These are phyloP conservation scores for Erythrobasidium hasegawianum DNA, from an alignment of 1,284 basidiomycete genomes.

Conservation along the genomic window DNA sequence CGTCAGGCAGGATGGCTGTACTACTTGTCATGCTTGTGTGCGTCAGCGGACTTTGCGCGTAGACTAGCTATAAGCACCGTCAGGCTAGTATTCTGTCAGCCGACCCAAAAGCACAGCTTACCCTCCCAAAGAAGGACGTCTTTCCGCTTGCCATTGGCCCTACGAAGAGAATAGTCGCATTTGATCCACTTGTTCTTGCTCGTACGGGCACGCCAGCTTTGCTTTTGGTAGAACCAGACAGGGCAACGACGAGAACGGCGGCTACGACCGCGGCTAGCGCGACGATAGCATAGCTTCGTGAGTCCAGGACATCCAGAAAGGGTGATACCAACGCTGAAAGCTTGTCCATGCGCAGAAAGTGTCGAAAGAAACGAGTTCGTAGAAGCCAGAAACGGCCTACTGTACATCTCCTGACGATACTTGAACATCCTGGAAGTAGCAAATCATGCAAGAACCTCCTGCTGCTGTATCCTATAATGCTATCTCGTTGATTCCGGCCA, in stretches of 20 bases:
- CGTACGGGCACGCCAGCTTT: background rate
- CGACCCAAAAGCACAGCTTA: conserved; percentile 18
- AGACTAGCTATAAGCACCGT: conserved; percentile 36
- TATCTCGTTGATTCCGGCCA: background rate
- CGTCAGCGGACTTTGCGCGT: conserved; percentile 36
- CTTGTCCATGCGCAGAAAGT: background rate
- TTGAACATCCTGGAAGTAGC: too few species aligned
- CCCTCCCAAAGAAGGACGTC: conserved; percentile 42
- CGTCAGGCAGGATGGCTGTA: conserved; percentile 36
- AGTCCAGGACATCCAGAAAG: conserved; percentile 5
- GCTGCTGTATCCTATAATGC: background rate
- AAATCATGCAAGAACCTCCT: too few species aligned
- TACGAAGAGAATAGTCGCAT: conserved; percentile 33
- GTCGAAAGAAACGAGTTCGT: too few species aligned
- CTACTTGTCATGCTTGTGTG: conserved; percentile 43
- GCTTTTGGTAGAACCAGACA: background rate
- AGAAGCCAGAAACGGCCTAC: too few species aligned
- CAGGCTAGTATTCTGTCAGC: background rate
- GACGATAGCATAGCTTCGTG: conserved; percentile 2
- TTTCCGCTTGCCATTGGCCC: conserved; percentile 43
- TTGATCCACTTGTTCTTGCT: background rate
- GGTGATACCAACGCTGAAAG: background rate
- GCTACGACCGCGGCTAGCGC: background rate
- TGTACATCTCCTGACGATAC: too few species aligned
- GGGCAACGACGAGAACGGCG: background rate